Conservation (phyloP, 1,139 yeast genomes). For the Hansenula lynferdii region DNA sequence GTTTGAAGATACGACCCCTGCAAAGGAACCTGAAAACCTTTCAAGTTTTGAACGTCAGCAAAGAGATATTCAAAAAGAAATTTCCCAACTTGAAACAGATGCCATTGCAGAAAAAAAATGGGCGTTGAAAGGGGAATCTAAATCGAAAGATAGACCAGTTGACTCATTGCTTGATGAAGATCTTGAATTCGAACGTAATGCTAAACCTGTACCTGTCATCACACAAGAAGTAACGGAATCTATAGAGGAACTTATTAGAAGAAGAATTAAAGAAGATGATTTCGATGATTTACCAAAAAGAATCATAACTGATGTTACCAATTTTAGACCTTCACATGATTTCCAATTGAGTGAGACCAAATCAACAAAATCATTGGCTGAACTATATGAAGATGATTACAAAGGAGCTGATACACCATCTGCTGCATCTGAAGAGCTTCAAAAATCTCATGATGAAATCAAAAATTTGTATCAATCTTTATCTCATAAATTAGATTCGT, state of each 20-base stretch:
- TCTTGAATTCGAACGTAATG: slow-evolving; percentile 66
- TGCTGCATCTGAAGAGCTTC: slow-evolving; percentile 56
- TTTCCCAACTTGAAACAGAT: slow-evolving; percentile 75
- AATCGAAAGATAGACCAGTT: slow-evolving; percentile 72
- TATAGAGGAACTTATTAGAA: slow-evolving; percentile 81
- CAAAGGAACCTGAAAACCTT: slow-evolving; percentile 38
- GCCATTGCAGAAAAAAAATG: slow-evolving; percentile 88
- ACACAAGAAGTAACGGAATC: slow-evolving; percentile 85
- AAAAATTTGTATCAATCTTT: slow-evolving; percentile 57
- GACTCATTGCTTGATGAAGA: slow-evolving; percentile 75
- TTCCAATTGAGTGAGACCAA: slow-evolving; percentile 79
- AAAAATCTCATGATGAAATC: slow-evolving; percentile 76
- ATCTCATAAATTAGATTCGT: slow-evolving; percentile 73
- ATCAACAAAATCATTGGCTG: slow-evolving; percentile 85
- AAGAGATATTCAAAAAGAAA: slow-evolving; percentile 67
- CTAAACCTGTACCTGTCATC: slow-evolving; percentile 88
- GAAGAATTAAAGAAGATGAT: slow-evolving; percentile 67
- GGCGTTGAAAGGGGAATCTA: slow-evolving; percentile 93
- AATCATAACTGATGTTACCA: slow-evolving; percentile 55
- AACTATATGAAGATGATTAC: slow-evolving; percentile 84
- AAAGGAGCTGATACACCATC: slow-evolving; percentile 40
- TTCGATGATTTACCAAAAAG: slow-evolving; percentile 86
- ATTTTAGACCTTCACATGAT: slow-evolving; percentile 41
- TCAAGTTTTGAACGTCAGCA: slow-evolving; percentile 88
- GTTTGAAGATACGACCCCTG: slow-evolving; percentile 46